Evolutionary conservation across 441 rosid species (phyloP).

Genomic region (Adansonia rubrostipa): DNA sequence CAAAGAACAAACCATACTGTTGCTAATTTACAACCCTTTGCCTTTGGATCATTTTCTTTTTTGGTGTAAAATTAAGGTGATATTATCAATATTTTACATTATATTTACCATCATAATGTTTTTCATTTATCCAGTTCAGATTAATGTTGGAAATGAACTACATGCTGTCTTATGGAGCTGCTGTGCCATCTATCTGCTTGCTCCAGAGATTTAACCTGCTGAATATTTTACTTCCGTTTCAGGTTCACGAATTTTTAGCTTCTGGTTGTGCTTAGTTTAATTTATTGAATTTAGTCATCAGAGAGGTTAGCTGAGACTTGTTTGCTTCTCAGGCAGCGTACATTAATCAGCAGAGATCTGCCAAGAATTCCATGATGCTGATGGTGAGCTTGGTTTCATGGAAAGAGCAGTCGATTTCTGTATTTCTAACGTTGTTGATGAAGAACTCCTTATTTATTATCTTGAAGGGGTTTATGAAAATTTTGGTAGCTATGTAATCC

Average conservation of each 20-base stretch:
- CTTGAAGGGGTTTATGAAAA: conserved; percentile 11
- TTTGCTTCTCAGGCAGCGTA: conserved; percentile 73
- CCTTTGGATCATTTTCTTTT: conserved; percentile 19
- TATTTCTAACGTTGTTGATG: conserved; percentile 17
- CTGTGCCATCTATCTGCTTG: conserved; percentile 72
- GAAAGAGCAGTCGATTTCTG: conserved; percentile 5
- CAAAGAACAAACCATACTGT: conserved; percentile 4
- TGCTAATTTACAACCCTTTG: conserved; percentile 5
- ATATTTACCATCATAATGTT: conserved; percentile 27
- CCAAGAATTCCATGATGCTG: conserved; percentile 57
- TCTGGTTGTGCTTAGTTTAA: conserved; percentile 25
- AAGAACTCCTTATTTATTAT: conserved; percentile 10
- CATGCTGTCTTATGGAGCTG: conserved; percentile 96
- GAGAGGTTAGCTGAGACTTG: conserved; percentile 32
- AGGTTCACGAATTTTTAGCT: conserved; percentile 49
- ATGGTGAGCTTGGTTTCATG: conserved; percentile 57
- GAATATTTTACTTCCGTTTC: conserved; percentile 77
- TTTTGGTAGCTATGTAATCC: neutral
- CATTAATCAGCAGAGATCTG: conserved; percentile 53
- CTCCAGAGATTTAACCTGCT: conserved; percentile 82
- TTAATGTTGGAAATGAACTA: conserved; percentile 87
- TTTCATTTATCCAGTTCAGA: conserved; percentile 64
- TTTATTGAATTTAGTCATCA: conserved; percentile 6
- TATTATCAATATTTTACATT: conserved; percentile 28
- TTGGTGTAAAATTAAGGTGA: conserved; percentile 17